Evolutionary conservation across 2,329 filamentous ascomycete genomes (phyloP).

Genomic region (Hortaea sp.): DNA sequence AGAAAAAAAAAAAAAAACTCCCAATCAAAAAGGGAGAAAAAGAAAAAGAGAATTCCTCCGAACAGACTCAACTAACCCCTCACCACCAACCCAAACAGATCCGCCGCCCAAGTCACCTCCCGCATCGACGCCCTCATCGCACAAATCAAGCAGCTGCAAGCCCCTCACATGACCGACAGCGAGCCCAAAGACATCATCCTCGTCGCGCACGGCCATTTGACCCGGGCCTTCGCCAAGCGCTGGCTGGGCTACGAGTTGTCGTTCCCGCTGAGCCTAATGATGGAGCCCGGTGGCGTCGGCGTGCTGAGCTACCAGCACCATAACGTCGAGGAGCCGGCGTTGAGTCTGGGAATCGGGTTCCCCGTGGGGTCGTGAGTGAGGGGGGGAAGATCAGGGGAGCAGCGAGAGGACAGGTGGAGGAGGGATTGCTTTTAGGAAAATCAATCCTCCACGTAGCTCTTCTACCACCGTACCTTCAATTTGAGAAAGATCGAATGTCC

Average conservation of each 20-base stretch:
- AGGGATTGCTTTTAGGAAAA: too few relatives aligned
- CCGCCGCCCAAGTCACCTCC: constrained; percentile 56
- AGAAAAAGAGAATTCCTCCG: too few relatives aligned
- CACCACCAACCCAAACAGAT: constrained; percentile 36
- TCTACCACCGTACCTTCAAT: too few relatives aligned
- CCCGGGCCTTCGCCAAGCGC: constrained; percentile 74
- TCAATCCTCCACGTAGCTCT: too few relatives aligned
- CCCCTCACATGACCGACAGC: constrained; percentile 32
- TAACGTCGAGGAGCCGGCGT: constrained; percentile 66
- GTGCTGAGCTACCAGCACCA: constrained; percentile 77
- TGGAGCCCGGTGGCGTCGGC: constrained; percentile 77
- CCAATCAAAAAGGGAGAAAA: not conserved
- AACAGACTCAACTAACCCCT: not conserved
- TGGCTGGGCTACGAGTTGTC: constrained; percentile 62
- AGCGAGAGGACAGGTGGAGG: too few relatives aligned
- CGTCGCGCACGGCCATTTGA: constrained; percentile 76
- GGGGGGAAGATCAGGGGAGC: too few relatives aligned
- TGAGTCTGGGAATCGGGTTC: constrained; percentile 67
- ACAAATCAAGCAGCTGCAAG: constrained; percentile 57
- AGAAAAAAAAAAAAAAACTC: too few relatives aligned
- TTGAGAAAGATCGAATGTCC: too few relatives aligned
- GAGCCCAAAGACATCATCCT: constrained; percentile 57
- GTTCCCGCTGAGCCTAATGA: constrained; percentile 60
- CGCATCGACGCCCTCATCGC: constrained; percentile 64
- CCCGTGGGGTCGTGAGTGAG: constrained; percentile 12